A percentile compares a stretch with the other conserved stretches of the same genome.
These are phyloP conservation scores for Cladosporium colombiae DNA, from an alignment of 2,329 filamentous ascomycete genomes.

Conservation along the genomic window DNA sequence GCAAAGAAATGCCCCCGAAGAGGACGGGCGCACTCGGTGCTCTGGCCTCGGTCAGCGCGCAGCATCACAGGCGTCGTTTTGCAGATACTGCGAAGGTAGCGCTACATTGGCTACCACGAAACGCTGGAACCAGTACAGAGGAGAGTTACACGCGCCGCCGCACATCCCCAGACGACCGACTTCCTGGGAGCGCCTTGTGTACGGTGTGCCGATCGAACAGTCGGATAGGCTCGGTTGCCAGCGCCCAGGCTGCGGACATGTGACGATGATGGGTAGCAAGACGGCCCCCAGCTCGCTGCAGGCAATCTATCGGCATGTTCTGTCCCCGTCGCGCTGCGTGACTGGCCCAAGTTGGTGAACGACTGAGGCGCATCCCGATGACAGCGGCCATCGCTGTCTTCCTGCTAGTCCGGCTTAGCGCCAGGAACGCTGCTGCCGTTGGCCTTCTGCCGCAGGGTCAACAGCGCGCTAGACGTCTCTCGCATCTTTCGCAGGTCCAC, in stretches of 20 bases:
- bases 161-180: conserved; percentile 17
- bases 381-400: conserved; percentile 8
- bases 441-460: conserved; percentile 4
- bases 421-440: conserved; percentile 14
- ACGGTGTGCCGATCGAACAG: conserved; percentile 12
- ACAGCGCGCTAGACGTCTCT: conserved; percentile 8
- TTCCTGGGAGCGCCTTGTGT: conserved; percentile 20
- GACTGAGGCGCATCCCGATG: conserved; percentile 12
- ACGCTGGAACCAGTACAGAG: conserved; percentile 12
- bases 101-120: conserved; percentile 13
- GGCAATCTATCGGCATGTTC: conserved; percentile 18
- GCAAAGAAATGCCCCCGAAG: conserved; percentile 1
- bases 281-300: conserved; percentile 7
- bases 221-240: background rate
- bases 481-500: background rate
- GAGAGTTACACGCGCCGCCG: conserved; percentile 17
- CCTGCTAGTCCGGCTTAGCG: conserved; percentile 14
- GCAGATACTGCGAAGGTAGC: background rate
- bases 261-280: conserved; percentile 7
- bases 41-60: conserved; percentile 7
- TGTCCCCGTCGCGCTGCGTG: background rate
- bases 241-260: conserved; percentile 16
- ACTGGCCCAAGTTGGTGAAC: conserved; percentile 4
- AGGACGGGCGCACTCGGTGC: conserved; percentile 9
- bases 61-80: conserved; percentile 5